Evolutionary conservation across 371 early-diverging fungal genomes (phyloP).

Genomic region (Chytridiales sp.): DNA sequence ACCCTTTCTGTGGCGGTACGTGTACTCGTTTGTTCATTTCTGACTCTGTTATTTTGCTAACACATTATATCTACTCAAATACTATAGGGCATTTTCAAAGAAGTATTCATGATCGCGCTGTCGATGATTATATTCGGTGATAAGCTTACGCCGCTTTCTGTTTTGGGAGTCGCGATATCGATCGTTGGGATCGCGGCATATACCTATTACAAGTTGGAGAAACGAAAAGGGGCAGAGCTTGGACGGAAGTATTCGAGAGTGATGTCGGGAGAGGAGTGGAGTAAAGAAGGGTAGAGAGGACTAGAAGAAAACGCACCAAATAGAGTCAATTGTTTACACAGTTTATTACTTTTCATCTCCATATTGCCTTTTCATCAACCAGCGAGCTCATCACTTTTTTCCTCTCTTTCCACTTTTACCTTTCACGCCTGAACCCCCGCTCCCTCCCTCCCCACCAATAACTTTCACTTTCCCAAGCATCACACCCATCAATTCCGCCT

Average conservation of each 20-base stretch:
- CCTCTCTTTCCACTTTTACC: constrained; percentile 12
- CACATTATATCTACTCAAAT: background rate
- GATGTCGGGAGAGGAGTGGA: no score
- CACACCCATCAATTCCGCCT: constrained; percentile 74
- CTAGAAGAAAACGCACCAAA: no score
- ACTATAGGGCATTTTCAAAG: constrained; percentile 75
- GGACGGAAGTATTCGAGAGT: no score
- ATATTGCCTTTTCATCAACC: no score
- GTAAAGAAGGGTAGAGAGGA: no score
- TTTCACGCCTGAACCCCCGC: constrained; percentile 8
- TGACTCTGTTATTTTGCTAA: background rate
- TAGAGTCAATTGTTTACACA: no score
- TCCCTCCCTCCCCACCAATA: constrained; percentile 8
- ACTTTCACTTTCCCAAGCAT: constrained; percentile 90
- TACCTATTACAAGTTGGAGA: constrained; percentile 18
- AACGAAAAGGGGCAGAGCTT: no score
- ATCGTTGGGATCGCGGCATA: constrained; percentile 64
- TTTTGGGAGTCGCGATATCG: constrained; percentile 68
- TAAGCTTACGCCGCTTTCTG: constrained; percentile 59
- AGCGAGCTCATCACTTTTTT: constrained; percentile 4
- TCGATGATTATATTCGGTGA: constrained; percentile 72
- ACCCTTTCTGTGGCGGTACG: no score
- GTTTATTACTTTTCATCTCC: no score
- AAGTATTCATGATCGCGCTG: constrained; percentile 68
- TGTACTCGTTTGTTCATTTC: constrained; percentile 47